phyloP scores from a whole-genome alignment of 176 grass and related monocot genomes.

The Oryza australiensis region DNA sequence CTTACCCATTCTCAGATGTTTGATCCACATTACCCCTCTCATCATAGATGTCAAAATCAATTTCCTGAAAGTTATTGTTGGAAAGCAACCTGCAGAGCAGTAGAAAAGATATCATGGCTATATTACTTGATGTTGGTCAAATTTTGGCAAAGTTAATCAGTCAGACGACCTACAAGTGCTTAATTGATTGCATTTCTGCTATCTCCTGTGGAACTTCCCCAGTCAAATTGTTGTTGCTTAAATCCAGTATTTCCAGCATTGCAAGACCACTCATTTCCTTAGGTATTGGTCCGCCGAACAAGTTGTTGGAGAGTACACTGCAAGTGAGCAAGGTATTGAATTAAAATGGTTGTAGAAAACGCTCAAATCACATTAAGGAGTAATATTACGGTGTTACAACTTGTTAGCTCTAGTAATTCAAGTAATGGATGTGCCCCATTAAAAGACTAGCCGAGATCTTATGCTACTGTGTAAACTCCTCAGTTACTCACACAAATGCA shows the following conservation, averaged over 20 bases:
- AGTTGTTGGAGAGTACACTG: conserved; percentile 82
- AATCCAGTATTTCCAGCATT: conserved; percentile 82
- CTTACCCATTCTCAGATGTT: conserved; percentile 68
- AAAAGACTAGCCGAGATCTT: not conserved
- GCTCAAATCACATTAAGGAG: not conserved
- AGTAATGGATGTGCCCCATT: not conserved
- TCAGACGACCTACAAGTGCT: conserved; percentile 73
- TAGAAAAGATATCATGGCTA: not conserved
- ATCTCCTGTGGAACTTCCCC: conserved; percentile 82
- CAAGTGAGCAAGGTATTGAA: conserved; percentile 15
- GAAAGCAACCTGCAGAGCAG: conserved; percentile 78
- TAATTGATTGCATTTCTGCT: conserved; percentile 77
- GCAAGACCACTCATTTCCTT: conserved; percentile 71
- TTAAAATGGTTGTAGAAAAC: conserved; percentile 16
- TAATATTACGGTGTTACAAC: conserved; percentile 9
- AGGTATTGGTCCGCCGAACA: conserved; percentile 74
- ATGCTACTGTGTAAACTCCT: conserved; percentile 4
- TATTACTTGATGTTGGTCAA: conserved; percentile 12
- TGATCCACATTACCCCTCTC: conserved; percentile 47
- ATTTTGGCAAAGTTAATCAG: conserved; percentile 16
- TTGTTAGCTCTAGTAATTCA: not conserved
- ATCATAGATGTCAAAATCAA: conserved; percentile 51
- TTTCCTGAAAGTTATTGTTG: conserved; percentile 69
- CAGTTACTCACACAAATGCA: not conserved
- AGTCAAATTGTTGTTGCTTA: conserved; percentile 77